Evolutionary conservation across 2,329 filamentous ascomycete species (phyloP).

Genomic region (Aureobasidium sp.): DNA sequence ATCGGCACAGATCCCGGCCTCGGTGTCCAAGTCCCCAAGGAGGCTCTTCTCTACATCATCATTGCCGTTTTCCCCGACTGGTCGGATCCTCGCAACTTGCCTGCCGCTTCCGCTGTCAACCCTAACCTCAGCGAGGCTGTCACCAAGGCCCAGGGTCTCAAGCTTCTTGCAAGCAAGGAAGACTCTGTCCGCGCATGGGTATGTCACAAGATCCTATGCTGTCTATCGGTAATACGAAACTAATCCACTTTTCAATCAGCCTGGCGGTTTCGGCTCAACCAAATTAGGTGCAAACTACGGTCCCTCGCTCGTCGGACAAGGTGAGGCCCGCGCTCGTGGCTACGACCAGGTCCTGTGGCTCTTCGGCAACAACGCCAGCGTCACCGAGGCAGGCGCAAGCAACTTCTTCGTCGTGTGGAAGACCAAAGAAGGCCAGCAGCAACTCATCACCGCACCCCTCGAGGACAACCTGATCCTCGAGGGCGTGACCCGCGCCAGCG

Average conservation of each 20-base stretch:
- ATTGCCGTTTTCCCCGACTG: slow-evolving; percentile 40
- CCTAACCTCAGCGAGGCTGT: slow-evolving; percentile 4
- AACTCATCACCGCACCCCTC: slow-evolving; percentile 76
- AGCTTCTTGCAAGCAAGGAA: slow-evolving; percentile 66
- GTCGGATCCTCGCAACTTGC: slow-evolving; percentile 21
- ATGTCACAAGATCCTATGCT: too few relatives aligned
- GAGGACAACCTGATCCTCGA: slow-evolving; percentile 78
- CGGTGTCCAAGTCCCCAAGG: slow-evolving; percentile 67
- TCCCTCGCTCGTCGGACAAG: slow-evolving; percentile 68
- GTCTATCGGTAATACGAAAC: too few relatives aligned
- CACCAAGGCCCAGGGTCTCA: slow-evolving; percentile 36
- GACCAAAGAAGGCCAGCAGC: slow-evolving; percentile 50
- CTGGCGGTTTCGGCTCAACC: slow-evolving; percentile 82
- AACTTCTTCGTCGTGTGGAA: slow-evolving; percentile 88
- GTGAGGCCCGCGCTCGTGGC: slow-evolving; percentile 61
- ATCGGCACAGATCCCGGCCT: slow-evolving; percentile 75
- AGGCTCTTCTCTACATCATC: slow-evolving; percentile 86
- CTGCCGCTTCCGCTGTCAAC: slow-evolving; percentile 8
- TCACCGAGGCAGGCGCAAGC: slow-evolving; percentile 83
- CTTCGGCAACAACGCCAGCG: slow-evolving; percentile 65
- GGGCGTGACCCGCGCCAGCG: slow-evolving; percentile 75
- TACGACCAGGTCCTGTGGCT: slow-evolving; percentile 94
- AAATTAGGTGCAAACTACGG: slow-evolving; percentile 95
- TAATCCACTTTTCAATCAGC: too few relatives aligned
- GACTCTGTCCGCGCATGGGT: slow-evolving; percentile 85